Conservation (phyloP, 148 eudicot genomes). For the Chenopodium formosanum region DNA sequence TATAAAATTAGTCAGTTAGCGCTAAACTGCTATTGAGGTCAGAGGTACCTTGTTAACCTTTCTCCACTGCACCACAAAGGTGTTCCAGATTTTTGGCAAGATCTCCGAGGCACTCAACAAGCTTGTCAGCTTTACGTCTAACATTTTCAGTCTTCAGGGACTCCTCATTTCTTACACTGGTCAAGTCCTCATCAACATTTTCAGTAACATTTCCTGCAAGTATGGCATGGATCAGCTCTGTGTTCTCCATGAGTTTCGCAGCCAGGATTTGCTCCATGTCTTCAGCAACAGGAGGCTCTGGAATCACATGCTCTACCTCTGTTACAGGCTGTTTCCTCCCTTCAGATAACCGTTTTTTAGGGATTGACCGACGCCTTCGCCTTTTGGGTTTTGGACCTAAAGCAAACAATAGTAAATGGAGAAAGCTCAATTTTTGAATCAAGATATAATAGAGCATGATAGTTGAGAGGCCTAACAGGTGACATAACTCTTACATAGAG, state of each 20-base stretch:
- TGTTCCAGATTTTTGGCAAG: constrained; percentile 47
- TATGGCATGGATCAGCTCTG: constrained; percentile 50
- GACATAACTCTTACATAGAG: background rate
- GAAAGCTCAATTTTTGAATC: constrained; percentile 5
- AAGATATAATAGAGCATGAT: background rate
- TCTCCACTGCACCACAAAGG: constrained; percentile 46
- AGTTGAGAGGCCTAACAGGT: constrained; percentile 1
- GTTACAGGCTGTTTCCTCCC: constrained; percentile 1
- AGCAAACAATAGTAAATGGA: background rate
- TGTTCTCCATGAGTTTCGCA: constrained; percentile 41
- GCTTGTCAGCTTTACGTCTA: constrained; percentile 60
- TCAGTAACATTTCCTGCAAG: constrained; percentile 35
- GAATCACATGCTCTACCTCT: constrained; percentile 19
- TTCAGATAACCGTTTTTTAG: constrained; percentile 12
- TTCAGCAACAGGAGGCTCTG: constrained; percentile 21
- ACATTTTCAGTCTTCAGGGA: constrained; percentile 31
- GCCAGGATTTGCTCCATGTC: constrained; percentile 40
- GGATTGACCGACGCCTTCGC: constrained; percentile 18
- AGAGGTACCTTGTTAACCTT: constrained; percentile 13
- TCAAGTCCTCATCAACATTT: constrained; percentile 24
- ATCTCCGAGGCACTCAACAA: constrained; percentile 51
- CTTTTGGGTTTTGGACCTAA: constrained; percentile 21
- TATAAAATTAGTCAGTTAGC: constrained; percentile 12
- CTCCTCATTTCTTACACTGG: constrained; percentile 36
- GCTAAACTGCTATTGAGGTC: constrained; percentile 1